Evolutionary conservation across 2,329 filamentous ascomycete genomes (phyloP).

Genomic region (Nothophoma quercina): DNA sequence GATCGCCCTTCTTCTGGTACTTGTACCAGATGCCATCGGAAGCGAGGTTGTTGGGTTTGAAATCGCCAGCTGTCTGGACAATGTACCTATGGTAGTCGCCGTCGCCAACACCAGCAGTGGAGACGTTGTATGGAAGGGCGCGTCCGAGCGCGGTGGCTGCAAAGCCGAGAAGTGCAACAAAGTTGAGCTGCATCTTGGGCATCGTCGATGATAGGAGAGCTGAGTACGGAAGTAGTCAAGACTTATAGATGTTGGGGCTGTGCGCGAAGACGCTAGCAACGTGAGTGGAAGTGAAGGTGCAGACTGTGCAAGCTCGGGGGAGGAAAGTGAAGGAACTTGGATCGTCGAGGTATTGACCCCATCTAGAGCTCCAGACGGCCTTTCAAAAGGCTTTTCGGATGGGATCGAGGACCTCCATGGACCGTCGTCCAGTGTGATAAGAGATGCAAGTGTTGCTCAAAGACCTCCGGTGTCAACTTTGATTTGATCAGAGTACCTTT

Average conservation of each 20-base stretch:
- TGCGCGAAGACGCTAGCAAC: background rate
- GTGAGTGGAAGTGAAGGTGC: constrained; percentile 2
- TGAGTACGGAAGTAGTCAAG: background rate
- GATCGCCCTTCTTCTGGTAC: constrained; percentile 8
- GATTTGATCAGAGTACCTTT: background rate
- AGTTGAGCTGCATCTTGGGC: constrained; percentile 1
- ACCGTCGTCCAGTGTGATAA: too few species aligned
- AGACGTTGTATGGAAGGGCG: background rate
- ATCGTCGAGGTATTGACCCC: too few species aligned
- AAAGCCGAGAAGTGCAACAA: background rate
- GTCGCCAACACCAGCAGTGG: background rate
- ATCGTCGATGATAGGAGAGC: background rate
- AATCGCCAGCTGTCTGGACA: background rate
- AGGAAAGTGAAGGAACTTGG: background rate
- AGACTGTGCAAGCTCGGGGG: background rate
- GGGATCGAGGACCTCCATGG: too few species aligned
- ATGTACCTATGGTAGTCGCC: too few species aligned
- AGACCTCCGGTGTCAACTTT: background rate
- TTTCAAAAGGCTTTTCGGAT: too few species aligned
- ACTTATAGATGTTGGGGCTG: background rate
- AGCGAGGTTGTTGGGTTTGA: constrained; percentile 10
- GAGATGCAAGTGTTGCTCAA: too few species aligned
- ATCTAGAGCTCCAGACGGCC: too few species aligned
- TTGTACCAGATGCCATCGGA: constrained; percentile 19
- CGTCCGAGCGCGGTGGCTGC: background rate